Percentiles rank a stretch among this genome's conserved stretches.
Evolutionary conservation across 345 rosid species (phyloP).

Genomic region (Hypericum perforatum): DNA sequence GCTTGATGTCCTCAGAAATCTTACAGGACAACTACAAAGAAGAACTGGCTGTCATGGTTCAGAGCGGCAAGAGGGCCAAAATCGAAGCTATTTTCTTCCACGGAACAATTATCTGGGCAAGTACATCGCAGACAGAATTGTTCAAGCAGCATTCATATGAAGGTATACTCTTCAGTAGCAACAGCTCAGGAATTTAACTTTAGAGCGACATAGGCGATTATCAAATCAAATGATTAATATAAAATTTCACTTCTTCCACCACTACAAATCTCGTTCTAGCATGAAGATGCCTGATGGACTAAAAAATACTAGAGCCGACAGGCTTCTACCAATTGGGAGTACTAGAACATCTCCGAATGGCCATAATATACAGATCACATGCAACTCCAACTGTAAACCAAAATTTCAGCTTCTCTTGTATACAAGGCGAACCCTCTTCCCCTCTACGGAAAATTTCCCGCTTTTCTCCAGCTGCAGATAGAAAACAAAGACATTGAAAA

Average conservation of each 20-base stretch:
- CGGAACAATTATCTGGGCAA: slow-evolving; percentile 54
- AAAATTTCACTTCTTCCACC: too few species aligned
- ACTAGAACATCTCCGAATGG: not conserved
- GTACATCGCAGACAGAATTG: slow-evolving; percentile 66
- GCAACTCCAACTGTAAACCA: not conserved
- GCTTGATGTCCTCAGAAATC: slow-evolving; percentile 54
- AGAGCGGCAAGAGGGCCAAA: slow-evolving; percentile 61
- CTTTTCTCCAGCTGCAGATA: slow-evolving; percentile 68
- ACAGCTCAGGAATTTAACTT: slow-evolving; percentile 10
- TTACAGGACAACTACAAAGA: slow-evolving; percentile 59
- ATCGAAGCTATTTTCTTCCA: slow-evolving; percentile 71
- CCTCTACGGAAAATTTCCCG: slow-evolving; percentile 50
- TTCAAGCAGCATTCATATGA: slow-evolving; percentile 41
- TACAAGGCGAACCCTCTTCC: slow-evolving; percentile 59
- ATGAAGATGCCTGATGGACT: too few species aligned
- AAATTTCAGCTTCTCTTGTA: slow-evolving; percentile 33
- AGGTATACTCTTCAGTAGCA: slow-evolving; percentile 26
- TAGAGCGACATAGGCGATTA: not conserved
- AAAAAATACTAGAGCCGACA: too few species aligned
- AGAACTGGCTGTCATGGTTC: slow-evolving; percentile 53
- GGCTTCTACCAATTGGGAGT: too few species aligned
- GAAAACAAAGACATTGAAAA: not conserved
- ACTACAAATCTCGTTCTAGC: too few species aligned
- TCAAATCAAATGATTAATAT: too few species aligned
- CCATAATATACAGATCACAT: slow-evolving; percentile 10